Base-by-base conservation (phyloP, 495 filamentous ascomycete genomes). In the Neurospora sp. region DNA sequence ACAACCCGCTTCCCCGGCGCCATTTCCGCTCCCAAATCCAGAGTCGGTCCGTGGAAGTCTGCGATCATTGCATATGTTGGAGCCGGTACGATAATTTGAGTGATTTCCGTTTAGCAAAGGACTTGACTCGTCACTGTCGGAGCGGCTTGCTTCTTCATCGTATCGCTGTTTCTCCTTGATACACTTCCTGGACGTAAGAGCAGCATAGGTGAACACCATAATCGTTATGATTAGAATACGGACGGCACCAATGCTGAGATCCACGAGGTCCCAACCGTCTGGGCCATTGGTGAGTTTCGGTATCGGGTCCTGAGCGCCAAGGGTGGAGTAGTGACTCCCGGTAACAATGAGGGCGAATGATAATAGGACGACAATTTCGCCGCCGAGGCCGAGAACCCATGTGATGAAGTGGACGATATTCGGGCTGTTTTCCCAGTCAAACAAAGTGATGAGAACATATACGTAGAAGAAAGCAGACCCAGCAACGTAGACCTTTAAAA, bases 381-480 rank as follows among this genome's bases (percentile, higher is more conserved):
- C 83, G 22, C 89, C 80, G 38, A 90, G 76, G 31, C 89, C 90
- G 53, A 93, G 78, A 40, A 84, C 78, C 94, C 94, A 97, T 70
- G 91, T 89, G 20, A 90, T 81, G 59, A 93, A 86, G 78, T 96
- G 93, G 37, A 90, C 88, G 22, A 87, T 79, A 39, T 86, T 92
- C 4, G 94, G 94, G 31, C 92, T 90, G 7, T 91, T 89, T 71
- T 87, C 87, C 69, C 90, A 90, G 79, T 97, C 94, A 75, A 97
- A 83, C 69, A 97, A 83, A 31, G 93, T 91, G 76, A 97, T 89
- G 65, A 95, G 87, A 53, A 89, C 82, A 70, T 89, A 86, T 71
- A 88, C 79, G 77, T 86, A 86, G 35, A 88, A 78, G 72, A 87
- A 88, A 0, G 83, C 80, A 40, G 92, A 92, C 38, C 89, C 92